These are phyloP conservation scores for Dothideomycetidae sp. DNA, from an alignment of 2,329 filamentous ascomycete species.

Conservation along the genomic window DNA sequence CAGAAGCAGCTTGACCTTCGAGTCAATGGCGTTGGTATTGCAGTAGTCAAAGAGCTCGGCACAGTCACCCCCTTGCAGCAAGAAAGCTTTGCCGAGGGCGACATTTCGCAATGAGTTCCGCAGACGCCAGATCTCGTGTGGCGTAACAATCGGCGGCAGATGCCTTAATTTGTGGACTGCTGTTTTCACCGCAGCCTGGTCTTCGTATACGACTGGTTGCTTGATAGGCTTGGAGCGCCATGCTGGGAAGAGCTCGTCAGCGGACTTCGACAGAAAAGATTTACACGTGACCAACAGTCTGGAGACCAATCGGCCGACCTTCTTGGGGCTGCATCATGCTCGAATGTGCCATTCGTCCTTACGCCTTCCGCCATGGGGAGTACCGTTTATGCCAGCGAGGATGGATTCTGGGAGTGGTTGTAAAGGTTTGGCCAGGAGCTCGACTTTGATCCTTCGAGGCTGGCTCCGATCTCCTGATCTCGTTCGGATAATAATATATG, in stretches of 20 bases:
- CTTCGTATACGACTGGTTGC: constrained; percentile 57
- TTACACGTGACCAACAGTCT: not conserved
- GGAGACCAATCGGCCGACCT: not conserved
- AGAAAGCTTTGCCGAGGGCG: constrained; percentile 77
- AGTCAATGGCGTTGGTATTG: constrained; percentile 73
- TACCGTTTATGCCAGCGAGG: no score
- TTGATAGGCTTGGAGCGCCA: constrained; percentile 71
- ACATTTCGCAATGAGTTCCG: constrained; percentile 71
- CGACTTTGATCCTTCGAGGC: no score
- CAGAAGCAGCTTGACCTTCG: constrained; percentile 88
- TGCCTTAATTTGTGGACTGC: constrained; percentile 50
- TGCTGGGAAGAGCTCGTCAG: constrained; percentile 33
- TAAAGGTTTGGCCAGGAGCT: no score
- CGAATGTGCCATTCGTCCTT: no score
- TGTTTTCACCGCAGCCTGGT: constrained; percentile 43
- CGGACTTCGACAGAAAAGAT: not conserved
- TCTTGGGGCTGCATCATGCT: no score
- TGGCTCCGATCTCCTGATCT: no score
- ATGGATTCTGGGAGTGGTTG: no score
- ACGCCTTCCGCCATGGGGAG: no score
- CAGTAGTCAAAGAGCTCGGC: constrained; percentile 97
- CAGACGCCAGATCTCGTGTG: constrained; percentile 64
- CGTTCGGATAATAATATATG: no score
- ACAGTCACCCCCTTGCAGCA: constrained; percentile 92
- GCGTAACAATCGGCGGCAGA: constrained; percentile 66